phyloP scores from a whole-genome alignment of 306 rosid genomes.

The Comarum palustre region DNA sequence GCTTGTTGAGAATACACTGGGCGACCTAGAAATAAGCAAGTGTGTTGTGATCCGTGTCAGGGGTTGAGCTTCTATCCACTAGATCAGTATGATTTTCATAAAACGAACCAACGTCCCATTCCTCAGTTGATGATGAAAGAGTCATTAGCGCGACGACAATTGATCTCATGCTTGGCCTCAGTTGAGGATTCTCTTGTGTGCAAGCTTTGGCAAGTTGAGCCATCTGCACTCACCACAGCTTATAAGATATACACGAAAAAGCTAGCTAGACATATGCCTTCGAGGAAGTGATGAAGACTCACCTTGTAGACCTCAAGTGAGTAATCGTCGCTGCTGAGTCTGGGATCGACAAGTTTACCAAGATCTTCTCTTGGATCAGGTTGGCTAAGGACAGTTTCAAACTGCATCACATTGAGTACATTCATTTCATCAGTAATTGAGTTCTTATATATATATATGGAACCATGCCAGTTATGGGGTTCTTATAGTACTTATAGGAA shows the following conservation, averaged over 20 bases:
- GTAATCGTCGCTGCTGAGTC: slow-evolving; percentile 45
- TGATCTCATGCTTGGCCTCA: slow-evolving; percentile 87
- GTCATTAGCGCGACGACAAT: slow-evolving; percentile 66
- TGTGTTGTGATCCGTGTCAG: slow-evolving; percentile 59
- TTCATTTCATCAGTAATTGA: background rate
- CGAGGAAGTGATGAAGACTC: background rate
- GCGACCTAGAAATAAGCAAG: slow-evolving; percentile 79
- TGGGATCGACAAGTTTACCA: slow-evolving; percentile 45
- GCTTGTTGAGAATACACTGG: slow-evolving; percentile 78
- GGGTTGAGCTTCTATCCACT: too few relatives aligned
- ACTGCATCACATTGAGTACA: slow-evolving; percentile 42
- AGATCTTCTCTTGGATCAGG: slow-evolving; percentile 52
- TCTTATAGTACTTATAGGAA: background rate
- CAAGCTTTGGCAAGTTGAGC: slow-evolving; percentile 65
- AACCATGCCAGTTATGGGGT: background rate
- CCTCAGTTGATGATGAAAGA: slow-evolving; percentile 59
- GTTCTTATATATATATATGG: background rate
- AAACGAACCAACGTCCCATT: slow-evolving; percentile 68
- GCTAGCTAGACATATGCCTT: background rate
- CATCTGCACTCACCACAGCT: slow-evolving; percentile 38
- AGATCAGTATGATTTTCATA: slow-evolving; percentile 38
- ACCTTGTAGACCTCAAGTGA: slow-evolving; percentile 55
- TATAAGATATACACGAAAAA: background rate
- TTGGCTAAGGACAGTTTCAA: slow-evolving; percentile 48
- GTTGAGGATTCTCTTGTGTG: slow-evolving; percentile 70